A percentile compares a stretch with the other conserved stretches of the same genome.
Conservation (phyloP, 2,329 filamentous ascomycete genomes). For the Diplodia sapinea region DNA sequence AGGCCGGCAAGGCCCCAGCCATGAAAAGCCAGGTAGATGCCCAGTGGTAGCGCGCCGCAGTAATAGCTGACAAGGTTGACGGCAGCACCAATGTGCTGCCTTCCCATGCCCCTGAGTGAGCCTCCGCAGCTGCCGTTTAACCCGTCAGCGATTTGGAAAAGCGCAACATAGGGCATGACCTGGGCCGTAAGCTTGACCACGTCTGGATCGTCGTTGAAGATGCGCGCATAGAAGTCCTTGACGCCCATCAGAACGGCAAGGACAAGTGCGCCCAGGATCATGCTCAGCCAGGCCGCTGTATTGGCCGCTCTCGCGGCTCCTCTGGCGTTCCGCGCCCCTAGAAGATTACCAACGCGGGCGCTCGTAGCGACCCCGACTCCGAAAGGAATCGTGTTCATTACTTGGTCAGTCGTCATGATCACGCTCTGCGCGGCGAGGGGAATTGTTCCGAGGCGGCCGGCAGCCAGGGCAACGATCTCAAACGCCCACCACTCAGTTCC, state of each 20-base stretch:
- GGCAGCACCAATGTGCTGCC: slow-evolving; percentile 81
- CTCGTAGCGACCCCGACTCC: slow-evolving; percentile 83
- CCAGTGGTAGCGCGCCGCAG: slow-evolving; percentile 77
- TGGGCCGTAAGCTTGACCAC: slow-evolving; percentile 75
- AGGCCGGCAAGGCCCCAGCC: slow-evolving; percentile 81
- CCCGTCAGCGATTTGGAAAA: slow-evolving; percentile 90
- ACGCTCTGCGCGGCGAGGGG: slow-evolving; percentile 82
- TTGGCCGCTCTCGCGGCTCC: slow-evolving; percentile 77
- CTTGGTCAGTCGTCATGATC: slow-evolving; percentile 87
- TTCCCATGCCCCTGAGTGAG: slow-evolving; percentile 79
- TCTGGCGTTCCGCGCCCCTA: slow-evolving; percentile 69
- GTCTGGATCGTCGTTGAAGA: slow-evolving; percentile 79
- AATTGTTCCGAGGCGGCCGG: slow-evolving; percentile 78
- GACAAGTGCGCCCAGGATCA: slow-evolving; percentile 70
- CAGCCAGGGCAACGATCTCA: slow-evolving; percentile 84
- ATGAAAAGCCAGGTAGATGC: slow-evolving; percentile 83
- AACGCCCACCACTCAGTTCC: slow-evolving; percentile 96
- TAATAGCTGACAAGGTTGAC: slow-evolving; percentile 88
- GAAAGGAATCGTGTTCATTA: slow-evolving; percentile 85
- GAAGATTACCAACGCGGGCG: slow-evolving; percentile 76
- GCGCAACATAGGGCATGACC: slow-evolving; percentile 83
- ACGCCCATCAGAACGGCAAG: slow-evolving; percentile 72
- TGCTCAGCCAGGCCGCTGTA: slow-evolving; percentile 73
- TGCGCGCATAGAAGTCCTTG: slow-evolving; percentile 73
- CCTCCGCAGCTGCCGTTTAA: slow-evolving; percentile 86